Evolutionary conservation across 2,329 filamentous ascomycete species (phyloP), one percentile per base, ranked within the genome.

Genomic region (Diaporthe sp.): DNA sequence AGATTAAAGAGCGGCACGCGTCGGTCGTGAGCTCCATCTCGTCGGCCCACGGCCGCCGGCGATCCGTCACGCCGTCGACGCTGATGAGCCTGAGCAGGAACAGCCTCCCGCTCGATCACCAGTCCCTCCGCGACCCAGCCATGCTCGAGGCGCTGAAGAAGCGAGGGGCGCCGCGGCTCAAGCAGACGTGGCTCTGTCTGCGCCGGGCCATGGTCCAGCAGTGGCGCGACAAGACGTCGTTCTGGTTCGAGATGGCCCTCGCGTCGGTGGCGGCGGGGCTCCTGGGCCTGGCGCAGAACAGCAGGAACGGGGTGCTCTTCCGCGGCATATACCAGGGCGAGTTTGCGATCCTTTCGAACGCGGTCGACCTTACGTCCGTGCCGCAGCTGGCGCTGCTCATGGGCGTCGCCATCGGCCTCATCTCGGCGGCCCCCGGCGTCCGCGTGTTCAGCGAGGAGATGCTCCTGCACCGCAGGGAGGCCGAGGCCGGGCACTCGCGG

Each of bases 381-480:
- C 88, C 89, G 0, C 86, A 91, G 79, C 82, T 91, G 22, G 86
- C 88, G 0, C 84, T 91, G 3, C 84, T 92, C 3, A 85, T 85
- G 2, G 86, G 84, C 72, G 89, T 92, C 76, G 87, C 89, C 22
- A 88, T 91, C 58, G 90, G 90, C 3, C 86, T 92, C 3, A 88
- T 89, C 2, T 86, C 88, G 0, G 86, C 85, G 8, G 87, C 89
- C 0, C 89, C 89, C 0, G 89, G 89, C 0, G 90, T 91, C 76
- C 87, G 87, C 78, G 85, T 88, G 22, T 91, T 91, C 79, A 89
- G 88, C 15, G 88, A 90, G 77, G 89, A 90, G 78, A 87, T 88
- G 79, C 81, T 89, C 8, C 83, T 91, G 51, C 89, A 89, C 77
- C 86, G 86, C 61, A 86, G 90, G 12, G 90, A 92, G 81, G 85